Evolutionary conservation across 164 flowering plant genomes (phyloP).

Genomic region (Nymphaea thermarum): DNA sequence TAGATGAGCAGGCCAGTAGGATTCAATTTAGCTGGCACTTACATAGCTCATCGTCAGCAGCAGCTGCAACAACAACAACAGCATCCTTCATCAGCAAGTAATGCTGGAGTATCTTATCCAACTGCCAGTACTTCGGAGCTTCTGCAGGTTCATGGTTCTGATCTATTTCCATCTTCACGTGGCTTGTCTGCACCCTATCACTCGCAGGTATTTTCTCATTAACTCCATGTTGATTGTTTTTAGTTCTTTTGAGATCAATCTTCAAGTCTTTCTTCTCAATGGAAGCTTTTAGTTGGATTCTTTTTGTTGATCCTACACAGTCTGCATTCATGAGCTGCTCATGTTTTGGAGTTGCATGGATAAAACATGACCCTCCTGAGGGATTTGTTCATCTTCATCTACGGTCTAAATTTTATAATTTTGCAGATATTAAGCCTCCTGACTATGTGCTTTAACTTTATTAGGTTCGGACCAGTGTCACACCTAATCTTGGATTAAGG

Average conservation of each 20-base stretch:
- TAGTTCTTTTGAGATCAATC: not conserved
- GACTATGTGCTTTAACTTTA: not conserved
- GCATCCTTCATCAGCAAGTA: constrained; percentile 54
- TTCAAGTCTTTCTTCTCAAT: no score
- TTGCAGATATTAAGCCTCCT: no score
- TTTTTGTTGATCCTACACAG: no score
- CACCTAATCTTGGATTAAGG: constrained; percentile 74
- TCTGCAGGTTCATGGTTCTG: constrained; percentile 71
- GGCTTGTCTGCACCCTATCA: constrained; percentile 35
- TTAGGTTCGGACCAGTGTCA: constrained; percentile 52
- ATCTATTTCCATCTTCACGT: constrained; percentile 71
- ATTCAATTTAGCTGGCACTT: constrained; percentile 64
- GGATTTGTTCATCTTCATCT: no score
- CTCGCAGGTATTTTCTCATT: constrained; percentile 47
- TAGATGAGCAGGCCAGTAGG: constrained; percentile 81
- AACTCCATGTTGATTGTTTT: not conserved
- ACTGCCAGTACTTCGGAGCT: constrained; percentile 66
- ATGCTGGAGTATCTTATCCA: constrained; percentile 52
- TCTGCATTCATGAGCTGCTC: no score
- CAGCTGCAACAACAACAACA: constrained; percentile 34
- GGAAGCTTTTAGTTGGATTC: no score
- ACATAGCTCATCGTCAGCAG: constrained; percentile 65
- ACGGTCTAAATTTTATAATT: no score
- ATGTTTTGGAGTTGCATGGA: no score
- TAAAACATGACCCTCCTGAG: no score